Evolutionary conservation across 106 monocot species (phyloP), one percentile per base, ranked within the genome.

Genomic region (Alisma plantagoaquatica): DNA sequence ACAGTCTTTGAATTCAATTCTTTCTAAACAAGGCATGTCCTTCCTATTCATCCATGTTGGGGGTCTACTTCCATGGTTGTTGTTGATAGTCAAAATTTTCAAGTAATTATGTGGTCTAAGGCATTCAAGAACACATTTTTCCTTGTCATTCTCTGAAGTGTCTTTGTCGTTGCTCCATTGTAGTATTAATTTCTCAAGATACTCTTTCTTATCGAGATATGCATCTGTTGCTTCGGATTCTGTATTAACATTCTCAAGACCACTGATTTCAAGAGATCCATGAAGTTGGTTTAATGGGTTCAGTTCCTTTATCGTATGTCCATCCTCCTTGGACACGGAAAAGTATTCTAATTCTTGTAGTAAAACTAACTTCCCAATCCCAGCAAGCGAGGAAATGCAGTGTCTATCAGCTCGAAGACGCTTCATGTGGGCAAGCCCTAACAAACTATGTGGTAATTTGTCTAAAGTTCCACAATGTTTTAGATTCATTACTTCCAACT

Each of bases 41-140:
- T 10, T 28, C 2, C 10, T 5, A 17, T 51, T 5, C 19, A 59
- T 29, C 59, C 59, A 59, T 6, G 29, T 30, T 11, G 59, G 59
- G 20, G 18, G 21, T 11, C n/a, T 17, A 1, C 3, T 23, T 5
- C 59, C 59, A 2, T 2, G 1, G n/a, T 41, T 17, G 21, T 11
- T 7, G 11, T 20, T 2, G 16, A 59, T 59, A 4, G 6, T 3
- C 4, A 59, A 25, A 2, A 19, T 46, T 19, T 19, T 30, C 10
- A 59, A 12, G 27, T 46, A 24, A 4, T 7, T 10, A 30, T 27
- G 43, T 19, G 59, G 45, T 19, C 31, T 9, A 2, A 59, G 45
- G 44, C 16, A 25, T 29, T 59, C 59, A 17, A 59, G 45, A 6
- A 59, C 44, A 8, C 46, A 26, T 19, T 46, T 45, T 10, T 45